Conservation (phyloP, 805 yeast species). For the Candida ipomoeae region DNA sequence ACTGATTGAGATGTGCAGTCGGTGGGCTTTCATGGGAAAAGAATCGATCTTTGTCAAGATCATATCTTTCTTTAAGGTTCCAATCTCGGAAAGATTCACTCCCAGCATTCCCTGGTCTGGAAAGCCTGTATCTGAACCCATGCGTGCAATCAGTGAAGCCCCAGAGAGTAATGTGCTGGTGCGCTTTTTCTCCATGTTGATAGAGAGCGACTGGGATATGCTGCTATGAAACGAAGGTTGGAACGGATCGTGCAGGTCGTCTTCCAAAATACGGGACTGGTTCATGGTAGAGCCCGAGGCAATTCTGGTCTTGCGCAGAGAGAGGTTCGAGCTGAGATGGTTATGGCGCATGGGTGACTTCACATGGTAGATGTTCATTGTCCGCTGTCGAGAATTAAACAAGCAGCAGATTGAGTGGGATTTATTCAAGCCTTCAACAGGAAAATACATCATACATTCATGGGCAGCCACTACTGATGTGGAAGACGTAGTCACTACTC, state of each 20-base stretch:
- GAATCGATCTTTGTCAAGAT: conserved; percentile 61
- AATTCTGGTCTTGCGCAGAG: conserved; percentile 22
- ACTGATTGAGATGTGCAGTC: conserved; percentile 30
- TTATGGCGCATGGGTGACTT: conserved; percentile 31
- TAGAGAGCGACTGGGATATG: conserved; percentile 18
- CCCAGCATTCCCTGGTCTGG: conserved; percentile 23
- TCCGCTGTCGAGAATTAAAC: conserved; percentile 42
- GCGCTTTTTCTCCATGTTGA: conserved; percentile 41
- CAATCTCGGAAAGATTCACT: conserved; percentile 14
- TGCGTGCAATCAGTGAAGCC: conserved; percentile 42
- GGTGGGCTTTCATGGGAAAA: conserved; percentile 28
- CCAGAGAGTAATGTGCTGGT: conserved; percentile 41
- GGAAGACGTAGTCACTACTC: conserved; percentile 66
- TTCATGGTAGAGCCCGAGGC: conserved; percentile 38
- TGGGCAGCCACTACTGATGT: conserved; percentile 57
- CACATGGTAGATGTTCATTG: conserved; percentile 53
- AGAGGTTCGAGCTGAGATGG: neutral
- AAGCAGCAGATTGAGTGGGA: conserved; percentile 52
- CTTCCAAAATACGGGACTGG: conserved; percentile 40
- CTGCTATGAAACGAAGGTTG: conserved; percentile 4
- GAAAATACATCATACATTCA: conserved; percentile 58
- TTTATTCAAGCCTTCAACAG: conserved; percentile 33
- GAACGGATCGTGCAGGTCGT: conserved; percentile 22
- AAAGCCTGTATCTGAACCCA: conserved; percentile 37
- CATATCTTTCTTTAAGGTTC: conserved; percentile 56